phyloP scores from a whole-genome alignment of 371 early-diverging fungal genomes.

The Apophysomyces ossiformis region DNA sequence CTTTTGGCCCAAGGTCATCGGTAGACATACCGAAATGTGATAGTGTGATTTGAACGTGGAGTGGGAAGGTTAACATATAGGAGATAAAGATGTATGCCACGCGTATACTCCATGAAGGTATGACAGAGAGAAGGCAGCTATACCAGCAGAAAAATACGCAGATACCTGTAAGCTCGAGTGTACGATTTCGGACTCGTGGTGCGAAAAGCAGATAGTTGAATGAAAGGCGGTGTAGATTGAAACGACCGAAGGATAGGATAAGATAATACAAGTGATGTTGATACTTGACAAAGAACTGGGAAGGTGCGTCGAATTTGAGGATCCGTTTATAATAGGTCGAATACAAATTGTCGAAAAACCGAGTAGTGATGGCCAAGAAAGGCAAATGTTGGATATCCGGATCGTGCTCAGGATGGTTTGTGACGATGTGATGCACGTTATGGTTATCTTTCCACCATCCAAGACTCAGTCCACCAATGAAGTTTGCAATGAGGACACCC shows the following conservation, averaged over 20 bases:
- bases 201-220: slow-evolving; percentile 67
- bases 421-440: slow-evolving; percentile 93
- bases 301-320: slow-evolving; percentile 79
- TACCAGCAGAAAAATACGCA: slow-evolving; percentile 84
- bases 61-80: slow-evolving; percentile 82
- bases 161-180: slow-evolving; percentile 75
- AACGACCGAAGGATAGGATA: slow-evolving; percentile 86
- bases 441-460: slow-evolving; percentile 98
- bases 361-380: slow-evolving; percentile 88
- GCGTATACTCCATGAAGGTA: slow-evolving; percentile 70
- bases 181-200: slow-evolving; percentile 70
- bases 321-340: slow-evolving; percentile 90
- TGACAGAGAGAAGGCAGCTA: slow-evolving; percentile 61
- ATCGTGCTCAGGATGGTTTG: slow-evolving; percentile 91
- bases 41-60: slow-evolving; percentile 95
- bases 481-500: slow-evolving; percentile 82
- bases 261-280: slow-evolving; percentile 91
- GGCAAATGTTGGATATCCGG: slow-evolving; percentile 98
- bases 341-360: slow-evolving; percentile 80
- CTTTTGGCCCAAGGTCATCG: slow-evolving; percentile 72
- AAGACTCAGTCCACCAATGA: slow-evolving; percentile 86
- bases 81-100: slow-evolving; percentile 77
- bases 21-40: slow-evolving; percentile 97
- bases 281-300: slow-evolving; percentile 74
- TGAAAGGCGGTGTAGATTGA: slow-evolving; percentile 87